Base-by-base conservation (phyloP, 1,284 basidiomycete genomes). In the Amylostereum chailletii region DNA sequence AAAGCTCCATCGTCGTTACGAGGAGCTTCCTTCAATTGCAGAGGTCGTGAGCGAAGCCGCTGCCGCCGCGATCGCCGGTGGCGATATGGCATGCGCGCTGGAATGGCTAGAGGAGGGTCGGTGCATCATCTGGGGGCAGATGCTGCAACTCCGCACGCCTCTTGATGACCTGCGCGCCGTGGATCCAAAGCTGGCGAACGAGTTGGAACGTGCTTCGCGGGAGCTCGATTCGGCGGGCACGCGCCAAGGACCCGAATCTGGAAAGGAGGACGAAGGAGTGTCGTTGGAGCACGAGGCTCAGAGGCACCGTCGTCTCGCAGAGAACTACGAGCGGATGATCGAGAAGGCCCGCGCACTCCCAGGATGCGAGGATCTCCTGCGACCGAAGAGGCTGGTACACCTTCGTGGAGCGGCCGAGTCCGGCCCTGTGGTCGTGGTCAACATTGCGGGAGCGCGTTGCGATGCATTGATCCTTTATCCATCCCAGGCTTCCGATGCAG, bases 21-120 rank as follows among this genome's bases (percentile, higher is more conserved):
- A 4, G 4, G 42, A 43, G 42, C 6, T 29, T 10, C 6, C 7
- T 6, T 7, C 11, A 5, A 6, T 43, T 6, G n/a, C 27, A 29
- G 32, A 43, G 29, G 6, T 31, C 27, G n/a, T 43, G 10, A 43
- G 6, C 6, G 7, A 9, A 4, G 42, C 42, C 29, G 26, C 26
- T 7, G 9, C 42, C 6, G 34, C 48, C 30, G 19, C 32, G 26
- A 38, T 30, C 19, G 19, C 9, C 2, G 10, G 19, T 2, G 11
- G 39, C 7, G 9, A 48, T 1, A 39, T 26, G 11, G 39, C 51
- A 10, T 33, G 30, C 4, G 59, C 59, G 3, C n/a, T 62, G 3
- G 58, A 60, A 41, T 60, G 58, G 55, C 46, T 58, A 1, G 60
- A 62, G 43, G 44, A 58, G 37, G 59, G 58, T n/a, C 50, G 59